These are phyloP conservation scores for Pestalotiopsis sp. DNA, from an alignment of 2,329 filamentous ascomycete species.

Conservation along the genomic window DNA sequence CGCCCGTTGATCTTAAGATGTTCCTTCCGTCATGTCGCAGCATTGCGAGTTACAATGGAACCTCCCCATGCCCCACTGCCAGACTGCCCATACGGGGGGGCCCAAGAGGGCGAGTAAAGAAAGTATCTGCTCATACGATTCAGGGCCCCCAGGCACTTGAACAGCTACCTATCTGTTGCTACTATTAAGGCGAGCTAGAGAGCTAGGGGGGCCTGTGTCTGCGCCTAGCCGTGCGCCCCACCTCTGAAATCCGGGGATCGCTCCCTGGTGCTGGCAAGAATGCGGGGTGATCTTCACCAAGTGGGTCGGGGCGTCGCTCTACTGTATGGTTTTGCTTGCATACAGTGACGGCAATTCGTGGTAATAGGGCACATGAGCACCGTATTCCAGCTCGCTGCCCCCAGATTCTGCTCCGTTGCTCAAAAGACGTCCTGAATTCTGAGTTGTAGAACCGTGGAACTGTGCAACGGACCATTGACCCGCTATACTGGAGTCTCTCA, in stretches of 20 bases:
- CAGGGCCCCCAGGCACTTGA: slow-evolving; percentile 6
- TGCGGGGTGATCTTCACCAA: slow-evolving; percentile 11
- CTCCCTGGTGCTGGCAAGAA: not conserved
- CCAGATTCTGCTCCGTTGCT: not conserved
- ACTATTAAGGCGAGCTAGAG: not conserved
- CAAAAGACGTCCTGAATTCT: not conserved
- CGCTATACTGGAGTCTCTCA: not conserved
- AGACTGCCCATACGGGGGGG: not conserved
- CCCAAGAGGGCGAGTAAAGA: not conserved
- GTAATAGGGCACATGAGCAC: not conserved
- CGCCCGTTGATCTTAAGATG: slow-evolving; percentile 13
- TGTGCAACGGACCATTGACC: not conserved
- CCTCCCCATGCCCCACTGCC: not conserved
- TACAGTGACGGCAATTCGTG: not conserved
- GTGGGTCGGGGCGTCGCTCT: not conserved
- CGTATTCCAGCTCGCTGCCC: not conserved
- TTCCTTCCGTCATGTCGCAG: slow-evolving; percentile 13
- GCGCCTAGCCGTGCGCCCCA: slow-evolving; percentile 3
- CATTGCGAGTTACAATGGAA: slow-evolving; percentile 2
- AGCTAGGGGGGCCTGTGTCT: not conserved
- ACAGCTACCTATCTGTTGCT: not conserved
- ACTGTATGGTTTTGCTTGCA: not conserved
- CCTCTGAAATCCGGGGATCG: slow-evolving; percentile 10
- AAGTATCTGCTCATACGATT: slow-evolving; percentile 3
- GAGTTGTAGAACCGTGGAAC: not conserved